Conservation (phyloP, 1,139 yeast genomes). For the Kodamaea plutei region DNA sequence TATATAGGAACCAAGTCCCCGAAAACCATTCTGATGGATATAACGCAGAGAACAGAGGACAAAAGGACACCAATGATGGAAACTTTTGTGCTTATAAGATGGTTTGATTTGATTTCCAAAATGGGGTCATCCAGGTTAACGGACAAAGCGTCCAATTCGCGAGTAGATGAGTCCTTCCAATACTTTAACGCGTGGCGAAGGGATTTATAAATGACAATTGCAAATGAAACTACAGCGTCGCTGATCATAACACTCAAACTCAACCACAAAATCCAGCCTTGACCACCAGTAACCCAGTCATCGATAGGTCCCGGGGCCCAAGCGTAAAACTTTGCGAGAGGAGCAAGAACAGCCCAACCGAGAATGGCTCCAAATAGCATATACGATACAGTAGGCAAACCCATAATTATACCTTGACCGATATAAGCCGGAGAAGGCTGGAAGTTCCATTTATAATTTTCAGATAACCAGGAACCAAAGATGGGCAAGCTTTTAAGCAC, state of each 20-base stretch:
- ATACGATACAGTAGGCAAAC: conserved; percentile 82
- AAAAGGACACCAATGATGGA: conserved; percentile 59
- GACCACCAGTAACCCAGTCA: conserved; percentile 91
- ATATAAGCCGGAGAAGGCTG: conserved; percentile 97
- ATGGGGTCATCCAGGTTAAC: conserved; percentile 3
- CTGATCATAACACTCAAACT: conserved; percentile 91
- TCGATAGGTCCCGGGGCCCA: conserved; percentile 93
- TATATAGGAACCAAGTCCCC: conserved; percentile 69
- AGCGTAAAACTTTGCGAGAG: conserved; percentile 59
- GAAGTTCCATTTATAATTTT: conserved; percentile 74
- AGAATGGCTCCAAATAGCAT: conserved; percentile 86
- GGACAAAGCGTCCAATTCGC: neutral
- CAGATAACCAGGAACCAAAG: conserved; percentile 65
- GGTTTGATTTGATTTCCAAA: conserved; percentile 20
- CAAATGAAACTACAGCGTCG: conserved; percentile 80
- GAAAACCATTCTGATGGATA: conserved; percentile 62
- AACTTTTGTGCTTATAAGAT: conserved; percentile 48
- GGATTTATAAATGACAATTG: conserved; percentile 56
- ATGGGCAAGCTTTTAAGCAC: conserved; percentile 64
- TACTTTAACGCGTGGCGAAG: conserved; percentile 12
- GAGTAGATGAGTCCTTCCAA: conserved; percentile 5
- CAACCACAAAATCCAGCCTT: conserved; percentile 97
- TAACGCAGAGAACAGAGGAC: conserved; percentile 65
- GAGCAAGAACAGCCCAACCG: conserved; percentile 92
- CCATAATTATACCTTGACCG: conserved; percentile 98